Evolutionary conservation across 1,139 yeast species (phyloP).

Genomic region (Entelexis paramagnoliae): DNA sequence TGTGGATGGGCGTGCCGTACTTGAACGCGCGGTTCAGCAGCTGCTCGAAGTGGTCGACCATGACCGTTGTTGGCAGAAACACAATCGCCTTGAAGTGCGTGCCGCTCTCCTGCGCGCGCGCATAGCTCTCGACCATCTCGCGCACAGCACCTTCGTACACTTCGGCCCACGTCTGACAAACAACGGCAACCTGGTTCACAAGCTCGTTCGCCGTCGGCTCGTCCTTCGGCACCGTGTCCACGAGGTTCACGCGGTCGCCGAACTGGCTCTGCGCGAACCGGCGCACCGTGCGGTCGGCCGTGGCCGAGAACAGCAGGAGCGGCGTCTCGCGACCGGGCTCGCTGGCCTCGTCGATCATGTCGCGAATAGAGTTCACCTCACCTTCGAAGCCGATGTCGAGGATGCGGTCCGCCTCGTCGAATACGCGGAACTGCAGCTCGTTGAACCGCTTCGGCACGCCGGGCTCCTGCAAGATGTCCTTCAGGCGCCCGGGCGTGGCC

Average conservation of each 20-base stretch:
- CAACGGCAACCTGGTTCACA: slow-evolving; percentile 46
- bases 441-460: slow-evolving; percentile 40
- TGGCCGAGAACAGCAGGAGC: slow-evolving; percentile 77
- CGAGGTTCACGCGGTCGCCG: slow-evolving; percentile 51
- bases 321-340: slow-evolving; percentile 37
- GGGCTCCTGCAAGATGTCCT: slow-evolving; percentile 44
- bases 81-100: slow-evolving; percentile 61
- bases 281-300: slow-evolving; percentile 60
- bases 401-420: slow-evolving; percentile 83
- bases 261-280: slow-evolving; percentile 56
- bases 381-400: slow-evolving; percentile 67
- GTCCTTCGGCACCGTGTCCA: slow-evolving; percentile 66
- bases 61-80: slow-evolving; percentile 67
- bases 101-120: slow-evolving; percentile 25
- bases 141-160: slow-evolving; percentile 30
- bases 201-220: slow-evolving; percentile 72
- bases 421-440: slow-evolving; percentile 52
- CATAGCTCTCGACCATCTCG: slow-evolving; percentile 22
- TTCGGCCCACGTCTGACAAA: slow-evolving; percentile 38
- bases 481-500: slow-evolving; percentile 85
- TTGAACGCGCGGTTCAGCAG: slow-evolving; percentile 27
- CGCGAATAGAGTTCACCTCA: slow-evolving; percentile 45
- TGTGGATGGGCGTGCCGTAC: slow-evolving; percentile 24
- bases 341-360: slow-evolving; percentile 37
- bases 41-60: slow-evolving; percentile 48